A percentile compares a stretch with the other conserved stretches of the same genome.
Evolutionary conservation across 2,329 filamentous ascomycete species (phyloP).

Genomic region (Herpomyces periplanetae): DNA sequence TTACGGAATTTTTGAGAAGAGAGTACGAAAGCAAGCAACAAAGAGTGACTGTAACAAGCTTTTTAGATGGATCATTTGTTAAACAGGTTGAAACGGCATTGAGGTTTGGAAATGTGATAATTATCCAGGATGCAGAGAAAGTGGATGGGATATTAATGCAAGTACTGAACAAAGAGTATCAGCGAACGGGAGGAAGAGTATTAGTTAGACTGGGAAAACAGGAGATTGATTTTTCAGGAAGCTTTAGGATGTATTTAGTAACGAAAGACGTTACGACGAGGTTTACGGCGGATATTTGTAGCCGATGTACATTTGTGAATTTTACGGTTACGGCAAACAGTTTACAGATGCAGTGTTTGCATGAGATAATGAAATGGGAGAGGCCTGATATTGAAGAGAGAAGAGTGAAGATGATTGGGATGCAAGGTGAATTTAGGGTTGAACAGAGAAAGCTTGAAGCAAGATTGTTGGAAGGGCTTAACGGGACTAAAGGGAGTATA

Average conservation of each 20-base stretch:
- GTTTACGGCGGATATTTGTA: constrained; percentile 88
- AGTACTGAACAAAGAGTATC: constrained; percentile 95
- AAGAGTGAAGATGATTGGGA: constrained; percentile 82
- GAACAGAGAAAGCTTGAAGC: constrained; percentile 85
- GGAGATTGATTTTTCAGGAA: constrained; percentile 91
- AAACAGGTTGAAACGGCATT: constrained; percentile 90
- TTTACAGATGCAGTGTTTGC: constrained; percentile 83
- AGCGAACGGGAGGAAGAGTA: constrained; percentile 86
- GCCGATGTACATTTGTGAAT: constrained; percentile 92
- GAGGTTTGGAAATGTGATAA: constrained; percentile 85
- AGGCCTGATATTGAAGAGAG: constrained; percentile 86
- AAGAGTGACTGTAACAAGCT: constrained; percentile 78
- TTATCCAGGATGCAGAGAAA: constrained; percentile 93
- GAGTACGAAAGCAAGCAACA: constrained; percentile 78
- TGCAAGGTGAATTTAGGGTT: constrained; percentile 97
- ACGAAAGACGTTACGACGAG: constrained; percentile 81
- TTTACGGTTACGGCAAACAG: constrained; percentile 97
- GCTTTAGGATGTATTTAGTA: constrained; percentile 76
- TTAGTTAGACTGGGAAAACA: constrained; percentile 93
- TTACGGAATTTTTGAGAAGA: constrained; percentile 75
- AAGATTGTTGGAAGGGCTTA: constrained; percentile 61
- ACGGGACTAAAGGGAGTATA: constrained; percentile 88
- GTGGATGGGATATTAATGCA: constrained; percentile 90
- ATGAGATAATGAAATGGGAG: constrained; percentile 87
- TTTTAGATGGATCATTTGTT: constrained; percentile 85